Base-by-base conservation (phyloP, 2,329 filamentous ascomycete genomes). In the Xylaria arbuscula region DNA sequence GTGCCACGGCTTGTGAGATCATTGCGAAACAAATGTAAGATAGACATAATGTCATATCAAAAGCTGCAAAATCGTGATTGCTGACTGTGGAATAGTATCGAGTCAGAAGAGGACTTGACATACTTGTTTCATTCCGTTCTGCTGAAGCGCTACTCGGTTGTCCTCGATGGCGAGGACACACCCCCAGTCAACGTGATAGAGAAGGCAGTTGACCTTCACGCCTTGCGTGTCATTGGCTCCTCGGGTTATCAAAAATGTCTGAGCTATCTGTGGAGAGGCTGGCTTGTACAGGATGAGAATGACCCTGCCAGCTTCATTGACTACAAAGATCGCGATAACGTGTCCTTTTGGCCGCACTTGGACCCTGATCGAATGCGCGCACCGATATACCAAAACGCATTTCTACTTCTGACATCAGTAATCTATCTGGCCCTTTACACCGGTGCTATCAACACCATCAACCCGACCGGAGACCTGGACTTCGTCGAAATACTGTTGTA, bases 171-270 rank as follows among this genome's bases (percentile, higher is more conserved):
- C 50, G 85, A 91, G 71, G 85, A 91, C 50, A 94, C 93, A 0
- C 82, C 86, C 1, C 92, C 95, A 0, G 87, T 91, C 70, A 99
- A 98, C 76, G 96, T 93, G 24, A 90, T 99, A 67, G 96, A 99
- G 80, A 93, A 93, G 76, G 93, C 96, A 0, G 94, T 98, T 42
- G 96, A 99, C 76, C 82, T 98, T 32, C 96, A 99, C 78, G 93
- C 95, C 0, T 84, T 98, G 54, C 86, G 88, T 15, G 90, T 99
- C 56, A 98, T 98, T 70, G 93, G 93, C 2, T 95, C 92, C 0
- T 94, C 93, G 0, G 95, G 96, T 32, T 99, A 98, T 79, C 96
- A 98, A 73, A 97, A 97, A 82, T 98, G 95, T 78, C 93, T 98
- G 76, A 89, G 87, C 70, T 93, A 97, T 77, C 89, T 99, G 9